Evolutionary conservation across 2,329 filamentous ascomycete genomes (phyloP).

Genomic region (Mariannaea sp.): DNA sequence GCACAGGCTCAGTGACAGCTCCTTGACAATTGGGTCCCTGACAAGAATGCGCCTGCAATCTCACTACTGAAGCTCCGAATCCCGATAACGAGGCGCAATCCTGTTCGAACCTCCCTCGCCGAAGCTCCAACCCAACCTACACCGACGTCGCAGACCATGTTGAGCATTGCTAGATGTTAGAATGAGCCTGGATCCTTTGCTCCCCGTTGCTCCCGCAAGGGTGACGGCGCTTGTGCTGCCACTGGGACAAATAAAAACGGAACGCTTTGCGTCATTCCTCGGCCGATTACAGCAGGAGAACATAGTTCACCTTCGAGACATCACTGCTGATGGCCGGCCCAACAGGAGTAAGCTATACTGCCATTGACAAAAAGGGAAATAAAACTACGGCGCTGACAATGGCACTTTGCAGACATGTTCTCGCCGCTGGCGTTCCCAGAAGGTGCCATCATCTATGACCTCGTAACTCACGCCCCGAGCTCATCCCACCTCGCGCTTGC

Average conservation of each 20-base stretch:
- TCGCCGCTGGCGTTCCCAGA: conserved; percentile 86
- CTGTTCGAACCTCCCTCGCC: conserved; percentile 22
- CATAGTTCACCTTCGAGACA: conserved; percentile 82
- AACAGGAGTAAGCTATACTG: conserved; percentile 71
- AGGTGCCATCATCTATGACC: conserved; percentile 86
- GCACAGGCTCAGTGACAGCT: conserved; percentile 11
- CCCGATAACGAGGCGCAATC: conserved; percentile 19
- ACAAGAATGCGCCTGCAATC: conserved; percentile 27
- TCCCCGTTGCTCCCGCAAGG: conserved; percentile 88
- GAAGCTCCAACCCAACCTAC: conserved; percentile 18
- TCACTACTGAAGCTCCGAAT: background rate
- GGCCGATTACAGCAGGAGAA: conserved; percentile 77
- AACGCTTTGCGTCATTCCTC: conserved; percentile 79
- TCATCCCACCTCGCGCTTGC: conserved; percentile 78
- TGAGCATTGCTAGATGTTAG: conserved; percentile 54
- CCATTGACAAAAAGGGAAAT: conserved; percentile 6
- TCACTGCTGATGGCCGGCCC: conserved; percentile 81
- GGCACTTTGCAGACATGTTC: conserved; percentile 74
- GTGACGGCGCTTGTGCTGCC: conserved; percentile 87
- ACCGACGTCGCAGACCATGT: conserved; percentile 38
- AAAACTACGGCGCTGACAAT: conserved; percentile 26
- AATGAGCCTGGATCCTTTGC: conserved; percentile 88
- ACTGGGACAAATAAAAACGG: conserved; percentile 81
- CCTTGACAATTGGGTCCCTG: conserved; percentile 1
- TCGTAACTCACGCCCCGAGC: conserved; percentile 80